A percentile compares a stretch with the other conserved stretches of the same genome.
Evolutionary conservation across 192 early-diverging fungal species (phyloP).

Genomic region (Gigaspora rosea): DNA sequence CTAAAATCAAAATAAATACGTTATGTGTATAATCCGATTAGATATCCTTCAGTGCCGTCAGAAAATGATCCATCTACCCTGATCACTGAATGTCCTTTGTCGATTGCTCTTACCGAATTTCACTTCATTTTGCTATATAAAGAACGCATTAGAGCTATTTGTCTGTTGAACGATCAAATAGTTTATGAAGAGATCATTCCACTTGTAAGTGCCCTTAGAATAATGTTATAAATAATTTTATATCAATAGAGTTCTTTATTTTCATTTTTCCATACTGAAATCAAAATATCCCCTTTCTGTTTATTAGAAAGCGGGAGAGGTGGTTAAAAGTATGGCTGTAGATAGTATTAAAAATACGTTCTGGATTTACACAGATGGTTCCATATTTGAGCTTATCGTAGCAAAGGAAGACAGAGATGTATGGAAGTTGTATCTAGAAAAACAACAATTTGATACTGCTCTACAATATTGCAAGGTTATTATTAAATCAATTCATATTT

Average conservation of each 20-base stretch:
- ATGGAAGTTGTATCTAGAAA: constrained; percentile 87
- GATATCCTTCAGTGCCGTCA: constrained; percentile 53
- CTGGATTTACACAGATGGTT: constrained; percentile 86
- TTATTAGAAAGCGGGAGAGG: constrained; percentile 59
- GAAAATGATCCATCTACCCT: constrained; percentile 40
- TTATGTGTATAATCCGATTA: background rate
- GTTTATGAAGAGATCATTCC: constrained; percentile 81
- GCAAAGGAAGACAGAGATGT: constrained; percentile 92
- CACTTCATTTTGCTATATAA: constrained; percentile 87
- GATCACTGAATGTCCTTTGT: constrained; percentile 62
- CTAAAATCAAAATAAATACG: background rate
- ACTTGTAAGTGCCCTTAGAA: constrained; percentile 50
- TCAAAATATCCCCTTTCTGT: background rate
- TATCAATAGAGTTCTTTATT: background rate
- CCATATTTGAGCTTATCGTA: constrained; percentile 89
- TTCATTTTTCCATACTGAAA: constrained; percentile 8
- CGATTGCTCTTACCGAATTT: constrained; percentile 84
- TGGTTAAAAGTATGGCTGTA: constrained; percentile 65
- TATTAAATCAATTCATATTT: no score
- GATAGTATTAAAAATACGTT: constrained; percentile 83
- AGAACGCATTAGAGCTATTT: constrained; percentile 74
- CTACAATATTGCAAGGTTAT: constrained; percentile 73
- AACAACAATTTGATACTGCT: constrained; percentile 81
- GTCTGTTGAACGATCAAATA: constrained; percentile 77
- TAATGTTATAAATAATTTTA: background rate